Conservation (phyloP, 2,329 filamentous ascomycete genomes). For the Alternaria sp. region DNA sequence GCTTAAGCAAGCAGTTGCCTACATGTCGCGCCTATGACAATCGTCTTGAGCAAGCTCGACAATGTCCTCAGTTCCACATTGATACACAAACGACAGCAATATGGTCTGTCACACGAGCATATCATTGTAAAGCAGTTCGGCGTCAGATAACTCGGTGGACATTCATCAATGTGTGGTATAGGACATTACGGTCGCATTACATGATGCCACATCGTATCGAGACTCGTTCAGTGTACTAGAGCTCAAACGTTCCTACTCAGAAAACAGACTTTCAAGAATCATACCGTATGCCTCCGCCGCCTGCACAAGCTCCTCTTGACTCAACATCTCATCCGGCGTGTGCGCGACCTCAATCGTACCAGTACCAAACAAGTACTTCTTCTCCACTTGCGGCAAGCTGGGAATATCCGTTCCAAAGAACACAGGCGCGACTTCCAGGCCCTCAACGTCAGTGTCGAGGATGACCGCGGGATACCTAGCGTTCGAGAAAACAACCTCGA, state of each 20-base stretch:
- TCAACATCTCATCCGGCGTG: conserved; percentile 27
- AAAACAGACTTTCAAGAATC: conserved; percentile 27
- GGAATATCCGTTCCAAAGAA: conserved; percentile 36
- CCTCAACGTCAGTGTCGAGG: conserved; percentile 29
- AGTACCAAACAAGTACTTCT: conserved; percentile 30
- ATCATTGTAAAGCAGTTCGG: no score
- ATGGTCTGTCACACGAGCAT: background rate
- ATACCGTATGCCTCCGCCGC: conserved; percentile 31
- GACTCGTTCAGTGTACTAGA: background rate
- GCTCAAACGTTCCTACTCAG: background rate
- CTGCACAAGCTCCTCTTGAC: conserved; percentile 27
- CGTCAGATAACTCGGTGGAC: rapidly evolving
- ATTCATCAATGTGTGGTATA: background rate
- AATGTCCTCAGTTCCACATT: no score
- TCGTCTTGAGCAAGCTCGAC: background rate
- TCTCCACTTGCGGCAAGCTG: conserved; percentile 25
- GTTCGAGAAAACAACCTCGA: conserved; percentile 18
- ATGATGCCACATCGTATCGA: background rate
- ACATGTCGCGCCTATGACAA: background rate
- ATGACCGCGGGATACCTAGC: conserved; percentile 20
- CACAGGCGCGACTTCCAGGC: conserved; percentile 30
- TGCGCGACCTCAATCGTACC: conserved; percentile 33
- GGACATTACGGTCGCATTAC: background rate
- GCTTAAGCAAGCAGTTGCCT: background rate
- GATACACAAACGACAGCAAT: no score